phyloP scores from a whole-genome alignment of 495 filamentous ascomycete genomes.

The Friedmanniomyces simplex region DNA sequence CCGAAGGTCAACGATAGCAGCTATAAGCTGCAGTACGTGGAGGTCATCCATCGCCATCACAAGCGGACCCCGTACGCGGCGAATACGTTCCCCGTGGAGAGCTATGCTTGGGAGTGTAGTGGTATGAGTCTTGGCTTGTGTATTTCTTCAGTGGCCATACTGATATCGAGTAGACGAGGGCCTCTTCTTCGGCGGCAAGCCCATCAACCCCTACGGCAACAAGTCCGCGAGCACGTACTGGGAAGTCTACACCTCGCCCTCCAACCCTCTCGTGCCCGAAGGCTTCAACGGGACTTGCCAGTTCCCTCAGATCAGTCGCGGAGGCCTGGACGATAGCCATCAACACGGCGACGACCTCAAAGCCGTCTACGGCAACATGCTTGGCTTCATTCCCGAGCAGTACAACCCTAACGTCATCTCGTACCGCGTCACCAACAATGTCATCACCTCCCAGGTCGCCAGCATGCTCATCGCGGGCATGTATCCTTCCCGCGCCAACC shows the following conservation, averaged over 20 bases:
- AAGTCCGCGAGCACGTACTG: constrained; percentile 43
- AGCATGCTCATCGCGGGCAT: constrained; percentile 54
- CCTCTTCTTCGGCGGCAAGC: constrained; percentile 51
- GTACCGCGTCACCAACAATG: constrained; percentile 59
- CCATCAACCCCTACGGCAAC: constrained; percentile 32
- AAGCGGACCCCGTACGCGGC: constrained; percentile 60
- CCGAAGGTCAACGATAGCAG: constrained; percentile 30
- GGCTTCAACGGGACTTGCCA: constrained; percentile 57
- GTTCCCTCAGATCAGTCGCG: constrained; percentile 59
- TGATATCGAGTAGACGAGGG: constrained; percentile 46
- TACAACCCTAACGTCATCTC: constrained; percentile 32
- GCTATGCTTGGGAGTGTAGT: constrained; percentile 42
- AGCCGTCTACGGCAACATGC: constrained; percentile 50
- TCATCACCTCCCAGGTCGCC: constrained; percentile 61
- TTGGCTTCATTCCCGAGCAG: constrained; percentile 46
- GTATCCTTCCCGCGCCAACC: constrained; percentile 31
- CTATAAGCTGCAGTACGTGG: constrained; percentile 55
- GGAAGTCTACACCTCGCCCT: constrained; percentile 41
- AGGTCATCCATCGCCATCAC: constrained; percentile 63
- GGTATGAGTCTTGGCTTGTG: background rate
- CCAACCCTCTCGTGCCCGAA: constrained; percentile 48
- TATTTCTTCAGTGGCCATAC: background rate
- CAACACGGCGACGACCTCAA: constrained; percentile 57
- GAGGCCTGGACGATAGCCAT: constrained; percentile 53
- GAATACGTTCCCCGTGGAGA: constrained; percentile 57